A percentile compares a stretch with the other conserved stretches of the same genome.
Conservation (phyloP, 768 basidiomycete genomes). For the Tubosaeta sp. region DNA sequence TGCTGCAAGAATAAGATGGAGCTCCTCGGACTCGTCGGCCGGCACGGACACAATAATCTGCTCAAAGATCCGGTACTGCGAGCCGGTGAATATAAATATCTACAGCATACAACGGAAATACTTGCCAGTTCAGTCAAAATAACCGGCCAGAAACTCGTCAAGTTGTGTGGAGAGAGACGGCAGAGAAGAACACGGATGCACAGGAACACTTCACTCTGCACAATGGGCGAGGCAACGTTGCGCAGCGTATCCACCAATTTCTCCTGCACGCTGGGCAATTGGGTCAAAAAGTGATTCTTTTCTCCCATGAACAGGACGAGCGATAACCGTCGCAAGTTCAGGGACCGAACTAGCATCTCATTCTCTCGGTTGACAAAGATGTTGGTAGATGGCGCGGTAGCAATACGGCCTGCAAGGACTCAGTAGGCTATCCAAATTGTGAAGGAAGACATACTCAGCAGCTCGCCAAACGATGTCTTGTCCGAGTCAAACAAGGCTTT, state of each 20-base stretch:
- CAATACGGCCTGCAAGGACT: slow-evolving; percentile 58
- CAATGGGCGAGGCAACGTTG: slow-evolving; percentile 71
- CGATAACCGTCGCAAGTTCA: slow-evolving; percentile 84
- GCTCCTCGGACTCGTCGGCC: slow-evolving; percentile 77
- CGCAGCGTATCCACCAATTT: slow-evolving; percentile 91
- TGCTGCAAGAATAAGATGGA: slow-evolving; percentile 79
- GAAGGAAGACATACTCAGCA: slow-evolving; percentile 57
- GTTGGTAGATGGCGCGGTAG: slow-evolving; percentile 85
- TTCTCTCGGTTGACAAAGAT: slow-evolving; percentile 96
- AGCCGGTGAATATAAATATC: neutral
- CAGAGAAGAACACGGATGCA: slow-evolving; percentile 90
- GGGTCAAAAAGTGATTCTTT: slow-evolving; percentile 85
- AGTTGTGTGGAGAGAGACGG: slow-evolving; percentile 83
- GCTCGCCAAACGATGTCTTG: slow-evolving; percentile 78
- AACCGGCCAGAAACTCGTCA: slow-evolving; percentile 96
- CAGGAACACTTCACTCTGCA: slow-evolving; percentile 92
- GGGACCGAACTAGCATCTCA: slow-evolving; percentile 82
- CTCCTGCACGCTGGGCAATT: slow-evolving; percentile 93
- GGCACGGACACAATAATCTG: slow-evolving; percentile 68
- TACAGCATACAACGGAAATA: slow-evolving; percentile 14
- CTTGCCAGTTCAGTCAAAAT: slow-evolving; percentile 84
- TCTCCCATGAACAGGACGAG: slow-evolving; percentile 84
- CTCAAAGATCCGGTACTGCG: slow-evolving; percentile 86
- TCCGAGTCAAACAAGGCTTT: slow-evolving; percentile 81
- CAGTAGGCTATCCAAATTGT: slow-evolving; percentile 22